Conservation (phyloP, 495 filamentous ascomycete genomes). For the Thozetella sp. region DNA sequence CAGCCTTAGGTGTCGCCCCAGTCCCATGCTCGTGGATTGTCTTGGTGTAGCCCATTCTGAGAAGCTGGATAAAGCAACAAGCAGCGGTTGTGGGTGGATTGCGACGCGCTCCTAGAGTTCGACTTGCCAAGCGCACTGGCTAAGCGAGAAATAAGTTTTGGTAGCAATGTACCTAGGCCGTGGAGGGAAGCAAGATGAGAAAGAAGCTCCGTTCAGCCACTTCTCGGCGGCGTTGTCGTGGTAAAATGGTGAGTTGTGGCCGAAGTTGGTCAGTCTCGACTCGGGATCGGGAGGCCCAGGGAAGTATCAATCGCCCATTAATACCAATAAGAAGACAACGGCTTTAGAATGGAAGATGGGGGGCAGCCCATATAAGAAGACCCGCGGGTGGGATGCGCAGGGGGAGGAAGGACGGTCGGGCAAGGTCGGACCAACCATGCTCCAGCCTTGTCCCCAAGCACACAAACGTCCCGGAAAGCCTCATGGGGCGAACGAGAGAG, state of each 20-base stretch:
- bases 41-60: constrained; percentile 53
- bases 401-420: background rate
- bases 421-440: background rate
- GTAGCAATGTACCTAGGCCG: too few species aligned
- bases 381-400: background rate
- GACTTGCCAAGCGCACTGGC: too few species aligned
- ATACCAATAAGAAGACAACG: background rate
- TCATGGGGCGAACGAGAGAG: too few species aligned
- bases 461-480: background rate
- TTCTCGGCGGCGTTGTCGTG: too few species aligned
- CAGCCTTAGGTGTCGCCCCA: constrained; percentile 54
- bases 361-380: background rate
- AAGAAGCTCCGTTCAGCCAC: too few species aligned
- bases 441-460: background rate
- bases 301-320: background rate
- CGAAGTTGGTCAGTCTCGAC: background rate
- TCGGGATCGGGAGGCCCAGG: background rate
- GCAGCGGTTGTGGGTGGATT: too few species aligned
- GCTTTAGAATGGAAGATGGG: background rate
- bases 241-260: too few species aligned
- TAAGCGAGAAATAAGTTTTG: too few species aligned
- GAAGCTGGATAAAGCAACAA: background rate
- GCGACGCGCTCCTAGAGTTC: too few species aligned
- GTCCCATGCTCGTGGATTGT: constrained; percentile 40
- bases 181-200: too few species aligned